Evolutionary conservation across 2,329 filamentous ascomycete genomes (phyloP).

Genomic region (Gremmenia infestans): DNA sequence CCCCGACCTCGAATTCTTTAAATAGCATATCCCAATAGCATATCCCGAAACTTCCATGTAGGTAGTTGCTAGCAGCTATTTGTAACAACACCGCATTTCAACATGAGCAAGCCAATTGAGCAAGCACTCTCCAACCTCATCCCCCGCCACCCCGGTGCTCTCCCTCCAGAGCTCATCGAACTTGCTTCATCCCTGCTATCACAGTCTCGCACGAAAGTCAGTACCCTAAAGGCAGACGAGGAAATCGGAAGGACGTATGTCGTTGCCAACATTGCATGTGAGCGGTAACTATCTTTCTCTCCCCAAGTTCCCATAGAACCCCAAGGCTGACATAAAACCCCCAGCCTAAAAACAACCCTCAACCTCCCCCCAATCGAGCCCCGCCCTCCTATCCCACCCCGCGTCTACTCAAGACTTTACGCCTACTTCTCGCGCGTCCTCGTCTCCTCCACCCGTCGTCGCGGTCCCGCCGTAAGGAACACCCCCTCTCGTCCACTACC

Average conservation of each 20-base stretch:
- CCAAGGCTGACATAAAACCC: not conserved
- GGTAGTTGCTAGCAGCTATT: too few species aligned
- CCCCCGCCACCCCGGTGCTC: constrained; percentile 62
- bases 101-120: constrained; percentile 71
- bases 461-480: constrained; percentile 1
- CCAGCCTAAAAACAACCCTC: constrained; percentile 65
- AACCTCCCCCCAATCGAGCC: constrained; percentile 73
- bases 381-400: constrained; percentile 71
- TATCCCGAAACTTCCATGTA: not conserved
- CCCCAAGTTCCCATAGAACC: not conserved
- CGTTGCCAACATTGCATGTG: constrained; percentile 86
- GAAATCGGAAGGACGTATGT: constrained; percentile 81
- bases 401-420: constrained; percentile 80
- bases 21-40: not conserved
- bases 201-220: constrained; percentile 73
- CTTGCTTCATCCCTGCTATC: constrained; percentile 70
- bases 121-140: constrained; percentile 69
- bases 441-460: constrained; percentile 27
- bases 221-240: constrained; percentile 75
- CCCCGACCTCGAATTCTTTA: not conserved
- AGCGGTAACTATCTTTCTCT: constrained; percentile 51
- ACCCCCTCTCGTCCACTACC: constrained; percentile 13
- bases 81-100: not conserved
- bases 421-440: constrained; percentile 72
- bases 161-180: constrained; percentile 66